Percentiles rank a stretch among this genome's conserved stretches.
These are phyloP conservation scores for Aspergillus asperescens DNA, from an alignment of 495 filamentous ascomycete genomes.

Conservation along the genomic window DNA sequence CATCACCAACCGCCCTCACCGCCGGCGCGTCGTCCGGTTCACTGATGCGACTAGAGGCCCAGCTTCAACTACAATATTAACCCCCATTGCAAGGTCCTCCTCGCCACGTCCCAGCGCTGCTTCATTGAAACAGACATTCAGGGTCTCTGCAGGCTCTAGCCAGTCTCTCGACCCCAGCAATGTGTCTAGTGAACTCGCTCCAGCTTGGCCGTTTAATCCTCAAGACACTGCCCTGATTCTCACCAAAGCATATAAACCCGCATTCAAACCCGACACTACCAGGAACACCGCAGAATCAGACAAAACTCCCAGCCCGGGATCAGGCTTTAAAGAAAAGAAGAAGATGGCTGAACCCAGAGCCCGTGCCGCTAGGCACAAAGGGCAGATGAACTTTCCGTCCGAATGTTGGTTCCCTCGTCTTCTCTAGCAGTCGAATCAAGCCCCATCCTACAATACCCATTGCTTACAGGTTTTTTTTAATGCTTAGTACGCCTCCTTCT, in stretches of 20 bases:
- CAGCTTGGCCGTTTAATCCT: conserved; percentile 19
- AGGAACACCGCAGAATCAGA: not conserved
- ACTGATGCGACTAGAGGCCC: not conserved
- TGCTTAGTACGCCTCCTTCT: conserved; percentile 71
- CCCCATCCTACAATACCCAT: not conserved
- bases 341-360: conserved; percentile 64
- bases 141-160: not conserved
- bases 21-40: conserved; percentile 3
- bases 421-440: too few species aligned
- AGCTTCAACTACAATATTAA: not conserved
- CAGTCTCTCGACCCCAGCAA: conserved; percentile 12
- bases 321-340: not conserved
- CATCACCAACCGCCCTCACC: conserved; percentile 8
- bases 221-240: conserved; percentile 23
- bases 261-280: conserved; percentile 14
- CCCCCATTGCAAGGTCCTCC: not conserved
- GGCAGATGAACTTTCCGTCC: conserved; percentile 79
- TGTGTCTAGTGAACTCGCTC: conserved; percentile 11
- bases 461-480: not conserved
- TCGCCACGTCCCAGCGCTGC: conserved; percentile 1
- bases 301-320: too few species aligned
- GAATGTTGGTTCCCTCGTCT: conserved; percentile 55
- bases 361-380: conserved; percentile 74
- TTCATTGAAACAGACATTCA: not conserved
- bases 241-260: conserved; percentile 27